Evolutionary conservation across 139 green algal genomes (phyloP).

Genomic region (Yamagishiella unicocca): DNA sequence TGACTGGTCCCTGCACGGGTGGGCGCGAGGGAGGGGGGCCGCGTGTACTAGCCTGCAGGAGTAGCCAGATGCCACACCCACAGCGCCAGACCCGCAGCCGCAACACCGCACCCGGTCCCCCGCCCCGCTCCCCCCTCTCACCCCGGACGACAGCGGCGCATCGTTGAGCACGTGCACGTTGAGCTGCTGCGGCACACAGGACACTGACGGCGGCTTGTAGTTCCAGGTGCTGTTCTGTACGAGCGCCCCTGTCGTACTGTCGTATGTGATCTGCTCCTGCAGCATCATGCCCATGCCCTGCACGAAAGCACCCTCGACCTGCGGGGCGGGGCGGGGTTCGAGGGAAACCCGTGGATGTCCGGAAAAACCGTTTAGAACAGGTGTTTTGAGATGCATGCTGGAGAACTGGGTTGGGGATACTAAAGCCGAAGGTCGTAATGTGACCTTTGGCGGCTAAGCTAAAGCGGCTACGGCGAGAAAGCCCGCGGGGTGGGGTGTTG

Average conservation of each 20-base stretch:
- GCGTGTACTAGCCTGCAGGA: too few relatives aligned
- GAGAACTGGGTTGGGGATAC: too few relatives aligned
- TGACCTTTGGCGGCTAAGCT: too few relatives aligned
- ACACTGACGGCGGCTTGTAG: constrained; percentile 51
- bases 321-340: too few relatives aligned
- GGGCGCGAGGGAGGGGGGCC: neutral
- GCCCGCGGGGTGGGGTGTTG: neutral
- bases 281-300: constrained; percentile 55
- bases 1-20: neutral
- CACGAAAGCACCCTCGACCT: constrained; percentile 58
- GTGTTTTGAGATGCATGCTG: too few relatives aligned
- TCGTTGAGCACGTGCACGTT: constrained; percentile 48
- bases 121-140: constrained; percentile 16
- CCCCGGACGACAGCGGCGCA: constrained; percentile 50
- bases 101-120: too few relatives aligned
- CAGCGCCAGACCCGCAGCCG: too few relatives aligned
- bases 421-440: too few relatives aligned
- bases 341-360: too few relatives aligned
- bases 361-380: too few relatives aligned
- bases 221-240: constrained; percentile 51
- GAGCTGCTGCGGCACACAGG: constrained; percentile 41
- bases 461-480: too few relatives aligned
- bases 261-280: constrained; percentile 27
- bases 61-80: too few relatives aligned
- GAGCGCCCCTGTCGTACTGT: constrained; percentile 18